These are phyloP conservation scores for Heterobasidion annosum DNA, from an alignment of 1,284 basidiomycete species.

Conservation along the genomic window DNA sequence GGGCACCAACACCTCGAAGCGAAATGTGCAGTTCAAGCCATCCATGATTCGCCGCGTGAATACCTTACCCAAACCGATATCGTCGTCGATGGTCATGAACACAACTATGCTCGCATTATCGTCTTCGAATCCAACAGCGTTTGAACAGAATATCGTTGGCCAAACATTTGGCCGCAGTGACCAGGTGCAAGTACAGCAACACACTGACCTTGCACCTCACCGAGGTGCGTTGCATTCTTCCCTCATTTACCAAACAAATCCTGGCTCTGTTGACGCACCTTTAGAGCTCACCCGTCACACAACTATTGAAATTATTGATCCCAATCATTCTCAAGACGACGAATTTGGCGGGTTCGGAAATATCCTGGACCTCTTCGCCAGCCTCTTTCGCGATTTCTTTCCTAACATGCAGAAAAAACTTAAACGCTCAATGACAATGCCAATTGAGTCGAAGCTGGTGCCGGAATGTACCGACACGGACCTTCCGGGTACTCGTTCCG, in stretches of 20 bases:
- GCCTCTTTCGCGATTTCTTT: constrained; percentile 41
- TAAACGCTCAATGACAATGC: constrained; percentile 64
- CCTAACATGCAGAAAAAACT: constrained; percentile 47
- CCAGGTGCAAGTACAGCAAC: too few relatives aligned
- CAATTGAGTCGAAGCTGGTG: constrained; percentile 58
- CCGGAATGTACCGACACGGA: constrained; percentile 21
- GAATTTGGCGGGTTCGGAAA: constrained; percentile 88
- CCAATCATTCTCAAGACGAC: background rate
- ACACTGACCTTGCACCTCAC: too few relatives aligned
- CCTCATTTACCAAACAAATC: too few relatives aligned
- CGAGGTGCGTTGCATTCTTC: background rate
- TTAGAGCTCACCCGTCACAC: background rate
- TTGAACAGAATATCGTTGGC: too few relatives aligned
- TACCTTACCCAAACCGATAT: too few relatives aligned
- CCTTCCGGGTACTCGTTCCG: constrained; percentile 41
- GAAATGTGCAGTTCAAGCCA: constrained; percentile 11
- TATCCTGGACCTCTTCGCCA: constrained; percentile 50
- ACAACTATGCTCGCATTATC: too few relatives aligned
- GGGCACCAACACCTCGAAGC: background rate
- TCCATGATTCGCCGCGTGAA: too few relatives aligned
- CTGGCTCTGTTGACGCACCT: too few relatives aligned
- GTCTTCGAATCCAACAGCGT: too few relatives aligned
- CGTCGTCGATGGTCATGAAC: too few relatives aligned
- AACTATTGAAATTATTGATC: background rate
- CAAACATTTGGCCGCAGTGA: too few relatives aligned